Percentiles rank a stretch among this genome's conserved stretches.
phyloP scores from a whole-genome alignment of 148 eudicot species.

The Fagopyrum tataricum region DNA sequence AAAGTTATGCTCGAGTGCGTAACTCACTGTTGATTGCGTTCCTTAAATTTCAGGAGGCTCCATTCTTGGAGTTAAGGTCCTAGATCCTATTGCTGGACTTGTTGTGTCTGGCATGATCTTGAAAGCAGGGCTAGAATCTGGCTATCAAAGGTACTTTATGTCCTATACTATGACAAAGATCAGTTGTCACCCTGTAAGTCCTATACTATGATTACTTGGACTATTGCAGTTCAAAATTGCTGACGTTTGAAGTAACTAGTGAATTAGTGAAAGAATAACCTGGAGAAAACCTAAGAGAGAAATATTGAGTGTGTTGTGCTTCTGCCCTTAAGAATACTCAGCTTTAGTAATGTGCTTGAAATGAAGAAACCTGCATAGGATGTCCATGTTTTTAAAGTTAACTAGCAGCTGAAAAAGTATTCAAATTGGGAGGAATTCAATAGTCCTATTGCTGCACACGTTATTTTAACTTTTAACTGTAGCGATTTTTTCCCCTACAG shows the following conservation, averaged over 20 bases:
- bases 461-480: background rate
- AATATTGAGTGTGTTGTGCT: background rate
- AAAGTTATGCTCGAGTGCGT: background rate
- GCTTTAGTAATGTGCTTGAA: background rate
- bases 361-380: background rate
- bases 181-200: background rate
- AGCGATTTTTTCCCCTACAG: background rate
- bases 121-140: constrained; percentile 89
- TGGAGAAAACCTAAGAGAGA: constrained; percentile 4
- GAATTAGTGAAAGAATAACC: background rate
- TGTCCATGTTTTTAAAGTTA: background rate
- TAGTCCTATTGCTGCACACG: background rate
- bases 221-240: background rate
- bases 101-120: constrained; percentile 93
- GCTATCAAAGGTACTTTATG: constrained; percentile 67
- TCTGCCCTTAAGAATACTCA: background rate
- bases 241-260: background rate
- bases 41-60: constrained; percentile 60
- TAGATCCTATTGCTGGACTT: constrained; percentile 95
- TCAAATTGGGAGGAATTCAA: background rate
- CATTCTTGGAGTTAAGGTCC: constrained; percentile 75
- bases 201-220: constrained; percentile 4
- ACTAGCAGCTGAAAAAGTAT: background rate
- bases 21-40: background rate
- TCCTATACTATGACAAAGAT: background rate